Percentiles rank a stretch among this genome's conserved stretches.
phyloP scores from a whole-genome alignment of 768 basidiomycete species.

The Mycena haematopus region DNA sequence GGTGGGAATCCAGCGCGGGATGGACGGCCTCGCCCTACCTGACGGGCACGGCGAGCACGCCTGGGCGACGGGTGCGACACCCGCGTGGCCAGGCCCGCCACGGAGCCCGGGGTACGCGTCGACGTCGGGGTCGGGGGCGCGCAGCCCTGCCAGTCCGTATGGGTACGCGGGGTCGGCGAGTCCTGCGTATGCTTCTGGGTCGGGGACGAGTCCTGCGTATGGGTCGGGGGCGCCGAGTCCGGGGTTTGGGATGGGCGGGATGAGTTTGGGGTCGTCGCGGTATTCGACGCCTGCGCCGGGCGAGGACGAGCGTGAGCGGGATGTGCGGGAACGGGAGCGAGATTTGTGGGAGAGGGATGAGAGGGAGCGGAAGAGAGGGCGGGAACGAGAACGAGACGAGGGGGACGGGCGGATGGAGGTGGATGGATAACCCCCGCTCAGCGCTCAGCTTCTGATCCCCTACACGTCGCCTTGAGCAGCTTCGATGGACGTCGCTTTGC shows the following conservation, averaged over 20 bases:
- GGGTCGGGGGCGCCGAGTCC: slow-evolving; percentile 22
- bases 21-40: slow-evolving; percentile 34
- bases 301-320: slow-evolving; percentile 11
- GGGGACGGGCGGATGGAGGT: slow-evolving; percentile 37
- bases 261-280: slow-evolving; percentile 37
- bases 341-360: neutral
- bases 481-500: neutral
- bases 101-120: neutral
- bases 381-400: slow-evolving; percentile 14
- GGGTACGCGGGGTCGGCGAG: neutral
- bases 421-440: slow-evolving; percentile 26
- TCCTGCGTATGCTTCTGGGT: neutral
- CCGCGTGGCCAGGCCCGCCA: neutral
- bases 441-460: too few species aligned
- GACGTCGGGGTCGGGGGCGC: neutral
- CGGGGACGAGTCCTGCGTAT: neutral
- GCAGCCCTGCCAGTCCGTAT: too few species aligned
- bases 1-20: slow-evolving; percentile 72
- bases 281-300: slow-evolving; percentile 37
- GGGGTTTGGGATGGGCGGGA: slow-evolving; percentile 32
- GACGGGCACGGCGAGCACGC: slow-evolving; percentile 24
- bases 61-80: slow-evolving; percentile 10
- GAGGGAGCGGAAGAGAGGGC: slow-evolving; percentile 13
- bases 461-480: neutral
- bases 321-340: neutral